Base-by-base conservation (phyloP, 257 asterid species). In the Nicotiana obtusifolia region DNA sequence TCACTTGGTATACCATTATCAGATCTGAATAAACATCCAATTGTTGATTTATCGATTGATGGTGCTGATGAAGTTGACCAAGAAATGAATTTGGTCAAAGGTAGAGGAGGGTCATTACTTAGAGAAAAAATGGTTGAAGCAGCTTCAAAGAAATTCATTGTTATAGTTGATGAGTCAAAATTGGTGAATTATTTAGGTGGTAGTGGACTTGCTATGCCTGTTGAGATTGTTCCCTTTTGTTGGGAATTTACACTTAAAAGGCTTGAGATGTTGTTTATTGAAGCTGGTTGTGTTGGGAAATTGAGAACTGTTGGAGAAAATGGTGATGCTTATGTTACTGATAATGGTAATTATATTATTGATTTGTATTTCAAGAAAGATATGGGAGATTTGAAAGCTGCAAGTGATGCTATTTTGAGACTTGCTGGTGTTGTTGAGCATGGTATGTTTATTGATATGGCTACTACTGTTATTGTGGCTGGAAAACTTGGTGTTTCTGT, bases 41-140 rank as follows among this genome's bases (percentile, higher is more conserved):
- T 88, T 8, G 78, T 92, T 19, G 97, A 92, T 86, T 85, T 92
- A 62, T 92, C 94, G 1, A 92, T 92, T 22, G 97, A 92, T 37
- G 94, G 97, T 1, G 97, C 94, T 5, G 93, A 91, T 64, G 94
- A 91, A 87, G 94, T 92, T 26, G 97, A 92, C 81, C 87, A 89
- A 5, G 76, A 78, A 1, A 56, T 92, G 86, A 92, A 92, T 86
- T 83, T 92, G 87, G 97, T 92, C 2, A 92, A 92, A 44, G 97
- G 97, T 7, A 86, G 97, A 6, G 97, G 94, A 28, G 91, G 91
- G 26, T 86, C 91, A 4, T 69, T 88, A 53, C n/a, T 88, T 80
- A 64, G 91, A 71, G 91, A 88, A 3, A 88, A 88, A 77, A 88
- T 88, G 89, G 88, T 88, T 0, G 91, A 86, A 81, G 68, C 88